Base-by-base conservation (phyloP, 2,329 filamentous ascomycete species). In the Lasiodiplodia hormozganensis region DNA sequence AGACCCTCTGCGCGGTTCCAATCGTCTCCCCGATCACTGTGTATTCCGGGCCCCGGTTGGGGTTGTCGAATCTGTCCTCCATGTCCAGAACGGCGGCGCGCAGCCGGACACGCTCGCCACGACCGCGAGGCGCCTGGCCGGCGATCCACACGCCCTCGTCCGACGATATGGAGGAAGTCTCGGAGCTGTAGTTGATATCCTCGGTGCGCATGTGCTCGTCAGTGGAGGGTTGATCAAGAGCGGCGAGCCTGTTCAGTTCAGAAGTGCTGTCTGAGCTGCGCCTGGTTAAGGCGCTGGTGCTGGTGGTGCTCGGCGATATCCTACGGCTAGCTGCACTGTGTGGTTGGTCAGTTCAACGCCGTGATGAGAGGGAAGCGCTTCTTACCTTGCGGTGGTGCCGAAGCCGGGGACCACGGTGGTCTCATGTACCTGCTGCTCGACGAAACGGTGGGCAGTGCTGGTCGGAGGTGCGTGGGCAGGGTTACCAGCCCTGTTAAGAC, bases 141-240 rank as follows among this genome's bases (percentile, higher is more conserved):
- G 57, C 57, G 25, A 62, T 62, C 57, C 57, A 62, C 14, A 62
- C 8, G 40, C 57, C 57, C 10, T 47, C 57, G 3, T 62, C 57
- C 3, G 40, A 49, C 16, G 57, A 49, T 4, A 23, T 4, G 10
- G 40, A 25, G 57, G 40, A 18, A 10, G 23, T 10, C 25, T 21
- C 16, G 57, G 14, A 4, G 40, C 18, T 8, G 12, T 7, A 16
- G 18, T 25, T 18, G 40, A 18, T n/a, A 16, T 18, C 18, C 40
- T 18, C 14, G 16, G 7, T 56, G 52, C 5, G 16, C 28, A 0
- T 16, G 25, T n/a, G 28, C 52, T 43, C 40, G 40, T 43, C 3
- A 18, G n/a, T 14, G 40, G 40, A 18, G 6, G 40, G 16, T 8
- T 8, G 40, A 10, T 14, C 40, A 2, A 43, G 40, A 18, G 40